Evolutionary conservation across 176 grass and related monocot species (phyloP).

Genomic region (Aegilops umbellulata): DNA sequence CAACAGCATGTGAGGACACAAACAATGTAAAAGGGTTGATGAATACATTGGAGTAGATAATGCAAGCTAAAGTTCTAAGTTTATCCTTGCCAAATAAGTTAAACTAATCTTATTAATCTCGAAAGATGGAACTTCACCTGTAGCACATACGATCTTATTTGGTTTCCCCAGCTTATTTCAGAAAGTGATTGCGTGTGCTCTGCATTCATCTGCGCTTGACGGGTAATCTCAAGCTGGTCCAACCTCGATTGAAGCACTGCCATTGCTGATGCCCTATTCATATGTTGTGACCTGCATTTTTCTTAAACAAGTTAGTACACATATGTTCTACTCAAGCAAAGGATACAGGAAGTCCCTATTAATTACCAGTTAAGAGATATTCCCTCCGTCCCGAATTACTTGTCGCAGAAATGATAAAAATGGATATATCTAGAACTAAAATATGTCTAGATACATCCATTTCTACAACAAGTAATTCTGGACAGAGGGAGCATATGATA

Average conservation of each 20-base stretch:
- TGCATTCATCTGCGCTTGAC: conserved; percentile 89
- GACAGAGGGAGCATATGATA: neutral
- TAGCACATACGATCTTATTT: conserved; percentile 96
- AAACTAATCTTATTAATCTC: conserved; percentile 1
- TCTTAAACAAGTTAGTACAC: conserved; percentile 19
- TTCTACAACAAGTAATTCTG: too few species aligned
- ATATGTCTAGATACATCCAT: too few species aligned
- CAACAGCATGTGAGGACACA: neutral
- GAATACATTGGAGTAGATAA: neutral
- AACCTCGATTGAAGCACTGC: conserved; percentile 86
- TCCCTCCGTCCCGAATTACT: too few species aligned
- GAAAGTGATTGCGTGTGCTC: conserved; percentile 93
- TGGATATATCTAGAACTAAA: too few species aligned
- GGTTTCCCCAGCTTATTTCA: conserved; percentile 93
- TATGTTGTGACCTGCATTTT: conserved; percentile 79
- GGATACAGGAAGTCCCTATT: neutral
- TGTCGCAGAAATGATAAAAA: too few species aligned
- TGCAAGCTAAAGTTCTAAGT: neutral
- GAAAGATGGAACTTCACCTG: conserved; percentile 62
- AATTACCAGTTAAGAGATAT: neutral
- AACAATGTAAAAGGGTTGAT: conserved; percentile 4
- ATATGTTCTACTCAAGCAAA: neutral
- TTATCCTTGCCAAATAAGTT: conserved; percentile 8
- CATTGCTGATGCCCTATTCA: conserved; percentile 95
- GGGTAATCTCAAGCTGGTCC: conserved; percentile 91